Conservation (phyloP, 345 rosid genomes). For the Camelina neglecta region DNA sequence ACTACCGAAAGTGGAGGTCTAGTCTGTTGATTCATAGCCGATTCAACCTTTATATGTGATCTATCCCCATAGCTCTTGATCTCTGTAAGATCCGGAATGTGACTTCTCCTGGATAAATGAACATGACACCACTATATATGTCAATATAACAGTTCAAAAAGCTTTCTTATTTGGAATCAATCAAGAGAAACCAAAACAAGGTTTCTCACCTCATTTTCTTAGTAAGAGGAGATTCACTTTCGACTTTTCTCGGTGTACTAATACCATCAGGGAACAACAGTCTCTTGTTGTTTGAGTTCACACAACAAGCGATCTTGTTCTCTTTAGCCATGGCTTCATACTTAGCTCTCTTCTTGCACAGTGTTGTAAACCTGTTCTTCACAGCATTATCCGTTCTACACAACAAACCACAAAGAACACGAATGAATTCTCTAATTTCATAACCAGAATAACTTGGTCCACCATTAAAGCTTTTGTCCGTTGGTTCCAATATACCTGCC, state of each 20-base stretch:
- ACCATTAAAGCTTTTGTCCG: not conserved
- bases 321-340: constrained; percentile 89
- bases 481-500: constrained; percentile 68
- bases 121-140: not conserved
- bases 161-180: constrained; percentile 11
- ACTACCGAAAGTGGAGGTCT: constrained; percentile 69
- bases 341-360: constrained; percentile 98
- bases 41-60: constrained; percentile 54
- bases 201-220: constrained; percentile 62
- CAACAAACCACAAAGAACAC: constrained; percentile 28
- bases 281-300: constrained; percentile 78
- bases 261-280: constrained; percentile 53
- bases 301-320: constrained; percentile 52
- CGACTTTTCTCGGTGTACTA: constrained; percentile 49
- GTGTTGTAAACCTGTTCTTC: constrained; percentile 93
- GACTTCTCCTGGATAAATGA: constrained; percentile 63
- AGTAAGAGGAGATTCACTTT: constrained; percentile 49
- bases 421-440: not conserved
- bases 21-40: constrained; percentile 51
- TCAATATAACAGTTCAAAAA: constrained; percentile 26
- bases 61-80: constrained; percentile 53
- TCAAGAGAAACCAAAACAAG: constrained; percentile 3
- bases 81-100: constrained; percentile 56
- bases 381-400: constrained; percentile 97
- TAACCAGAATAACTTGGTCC: constrained; percentile 10